Evolutionary conservation across 129 eudicot genomes (phyloP), one percentile per base, ranked within the genome.

Genomic region (Cynara cardunculus): DNA sequence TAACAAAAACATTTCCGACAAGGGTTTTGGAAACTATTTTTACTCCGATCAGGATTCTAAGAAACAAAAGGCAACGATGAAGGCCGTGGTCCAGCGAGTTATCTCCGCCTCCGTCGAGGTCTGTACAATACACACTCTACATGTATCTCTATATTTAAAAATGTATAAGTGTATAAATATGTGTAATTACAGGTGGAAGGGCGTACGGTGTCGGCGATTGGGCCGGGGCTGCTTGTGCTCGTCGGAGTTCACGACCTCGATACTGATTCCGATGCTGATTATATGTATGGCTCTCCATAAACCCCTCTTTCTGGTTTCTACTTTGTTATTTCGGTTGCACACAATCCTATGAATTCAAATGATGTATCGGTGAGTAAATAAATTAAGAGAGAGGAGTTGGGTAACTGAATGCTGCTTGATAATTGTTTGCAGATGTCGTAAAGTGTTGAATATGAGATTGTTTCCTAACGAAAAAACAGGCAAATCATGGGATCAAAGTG

Each of bases 381-480:
- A 19, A 16, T 3, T 21, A 25, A 21, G 7, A 5, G 56, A 35
- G 37, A 30, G 25, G 49, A 31, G 49, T 70, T 70, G 25, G 26
- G 34, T 32, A 71, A n/a, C 41, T 32, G 75, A 71, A 71, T 71
- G 28, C 53, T 71, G 53, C 19, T 71, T 46, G 16, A 12, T n/a
- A 2, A 46, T 26, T 79, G 37, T 73, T 72, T 67, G 82, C 92
- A 92, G 98, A 87, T 95, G 97, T 67, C 92, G 97, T 65, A 95
- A 95, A 83, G 99, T 95, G 82, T 81, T 95, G 86, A 95, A 90
- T 76, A 95, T 95, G 97, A 89, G 99, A 88, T 87, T 95, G 88
- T 95, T 90, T 74, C 89, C 89, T 26, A 89, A 95, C 84, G 93
- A 92, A 35, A 76, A 49, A 22, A 86, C 91, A 59, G 97, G 92